Percentiles rank a stretch among this genome's conserved stretches.
Conservation (phyloP, 495 filamentous ascomycete genomes). For the Immersiella caudata region DNA sequence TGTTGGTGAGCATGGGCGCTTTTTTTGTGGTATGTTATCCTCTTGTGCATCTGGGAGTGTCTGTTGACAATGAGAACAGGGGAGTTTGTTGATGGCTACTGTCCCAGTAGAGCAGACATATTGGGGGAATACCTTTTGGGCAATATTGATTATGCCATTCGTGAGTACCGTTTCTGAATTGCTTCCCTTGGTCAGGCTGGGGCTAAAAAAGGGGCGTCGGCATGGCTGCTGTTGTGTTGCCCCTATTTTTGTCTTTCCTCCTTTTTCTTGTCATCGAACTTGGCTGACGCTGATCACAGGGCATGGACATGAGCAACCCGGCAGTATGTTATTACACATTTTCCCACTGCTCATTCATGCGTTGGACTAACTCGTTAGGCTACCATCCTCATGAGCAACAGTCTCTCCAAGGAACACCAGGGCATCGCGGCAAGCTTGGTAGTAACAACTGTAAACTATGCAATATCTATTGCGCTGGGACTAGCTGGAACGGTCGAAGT, state of each 20-base stretch:
- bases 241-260: neutral
- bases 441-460: slow-evolving; percentile 49
- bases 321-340: slow-evolving; percentile 20
- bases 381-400: slow-evolving; percentile 61
- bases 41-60: neutral
- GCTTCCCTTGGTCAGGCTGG: neutral
- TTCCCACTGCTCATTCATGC: neutral
- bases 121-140: slow-evolving; percentile 64
- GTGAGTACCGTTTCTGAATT: slow-evolving; percentile 27
- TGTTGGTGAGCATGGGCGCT: slow-evolving; percentile 53
- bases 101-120: slow-evolving; percentile 54
- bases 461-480: slow-evolving; percentile 49
- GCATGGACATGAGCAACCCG: slow-evolving; percentile 53
- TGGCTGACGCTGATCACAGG: neutral
- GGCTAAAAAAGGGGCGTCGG: neutral
- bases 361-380: slow-evolving; percentile 22
- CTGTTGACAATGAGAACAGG: slow-evolving; percentile 13
- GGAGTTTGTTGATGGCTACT: slow-evolving; percentile 50
- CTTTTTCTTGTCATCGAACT: neutral
- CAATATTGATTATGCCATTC: slow-evolving; percentile 57
- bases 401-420: slow-evolving; percentile 61
- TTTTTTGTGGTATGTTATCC: slow-evolving; percentile 39
- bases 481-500: slow-evolving; percentile 51
- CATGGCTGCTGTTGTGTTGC: neutral
- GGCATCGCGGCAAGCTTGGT: slow-evolving; percentile 55